Evolutionary conservation across 768 basidiomycete genomes (phyloP).

Genomic region (Auriscalpium orientale): DNA sequence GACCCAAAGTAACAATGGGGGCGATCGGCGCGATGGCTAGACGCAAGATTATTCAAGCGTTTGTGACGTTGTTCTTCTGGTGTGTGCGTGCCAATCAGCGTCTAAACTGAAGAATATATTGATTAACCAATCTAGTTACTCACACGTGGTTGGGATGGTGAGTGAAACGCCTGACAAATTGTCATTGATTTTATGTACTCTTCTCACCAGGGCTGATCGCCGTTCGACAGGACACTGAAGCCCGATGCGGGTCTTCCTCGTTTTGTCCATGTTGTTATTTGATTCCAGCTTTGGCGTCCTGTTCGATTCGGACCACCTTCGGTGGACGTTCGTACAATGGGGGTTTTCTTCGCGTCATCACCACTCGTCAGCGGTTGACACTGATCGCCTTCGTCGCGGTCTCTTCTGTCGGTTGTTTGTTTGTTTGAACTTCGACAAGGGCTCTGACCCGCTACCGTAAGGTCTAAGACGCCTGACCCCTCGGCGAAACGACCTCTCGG

Average conservation of each 20-base stretch:
- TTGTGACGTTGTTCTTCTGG: constrained; percentile 51
- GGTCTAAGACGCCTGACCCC: constrained; percentile 21
- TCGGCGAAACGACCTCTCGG: not conserved
- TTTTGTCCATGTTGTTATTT: constrained; percentile 57
- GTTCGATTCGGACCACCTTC: constrained; percentile 67
- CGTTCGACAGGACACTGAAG: constrained; percentile 57
- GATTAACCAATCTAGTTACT: not conserved
- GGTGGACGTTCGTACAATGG: constrained; percentile 72
- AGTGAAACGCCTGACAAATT: too few species aligned
- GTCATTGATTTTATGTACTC: too few species aligned
- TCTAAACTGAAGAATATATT: not conserved
- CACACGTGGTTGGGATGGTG: constrained; percentile 57
- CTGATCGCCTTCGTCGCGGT: constrained; percentile 46
- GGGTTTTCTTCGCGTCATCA: constrained; percentile 64
- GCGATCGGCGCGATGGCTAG: constrained; percentile 48
- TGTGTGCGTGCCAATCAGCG: constrained; percentile 48
- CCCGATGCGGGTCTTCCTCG: constrained; percentile 57
- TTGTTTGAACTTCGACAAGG: constrained; percentile 76
- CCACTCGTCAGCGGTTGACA: constrained; percentile 50
- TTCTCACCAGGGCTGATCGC: constrained; percentile 57
- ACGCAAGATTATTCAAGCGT: too few species aligned
- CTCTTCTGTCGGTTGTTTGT: constrained; percentile 55
- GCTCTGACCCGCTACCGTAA: constrained; percentile 58
- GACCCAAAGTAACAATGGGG: constrained; percentile 68
- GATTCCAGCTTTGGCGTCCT: constrained; percentile 62